These are phyloP conservation scores for Nemania serpens DNA, from an alignment of 2,329 filamentous ascomycete species.

Conservation along the genomic window DNA sequence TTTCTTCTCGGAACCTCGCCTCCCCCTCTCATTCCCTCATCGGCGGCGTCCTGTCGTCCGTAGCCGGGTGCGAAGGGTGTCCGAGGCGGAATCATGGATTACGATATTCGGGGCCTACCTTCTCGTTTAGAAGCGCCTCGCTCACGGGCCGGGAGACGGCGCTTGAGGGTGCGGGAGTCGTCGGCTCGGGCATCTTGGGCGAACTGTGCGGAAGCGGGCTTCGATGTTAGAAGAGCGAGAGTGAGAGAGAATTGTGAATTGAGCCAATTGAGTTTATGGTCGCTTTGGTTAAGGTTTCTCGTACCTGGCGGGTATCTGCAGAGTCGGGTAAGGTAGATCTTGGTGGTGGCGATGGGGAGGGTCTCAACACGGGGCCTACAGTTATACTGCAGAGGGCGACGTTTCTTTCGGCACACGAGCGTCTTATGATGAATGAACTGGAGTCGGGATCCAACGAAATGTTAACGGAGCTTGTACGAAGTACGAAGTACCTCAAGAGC, in stretches of 20 bases:
- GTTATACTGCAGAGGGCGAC: too few relatives aligned
- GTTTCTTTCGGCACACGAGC: conserved; percentile 22
- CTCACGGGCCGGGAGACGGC: conserved; percentile 84
- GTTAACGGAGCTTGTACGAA: conserved; percentile 25
- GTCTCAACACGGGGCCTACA: too few relatives aligned
- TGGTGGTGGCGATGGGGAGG: conserved; percentile 28
- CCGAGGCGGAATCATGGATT: background rate
- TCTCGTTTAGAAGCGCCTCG: conserved; percentile 97
- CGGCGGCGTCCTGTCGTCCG: conserved; percentile 25
- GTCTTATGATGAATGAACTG: conserved; percentile 4
- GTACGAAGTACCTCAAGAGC: too few relatives aligned
- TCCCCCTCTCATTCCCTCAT: background rate
- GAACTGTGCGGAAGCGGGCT: conserved; percentile 20
- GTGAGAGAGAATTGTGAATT: too few relatives aligned
- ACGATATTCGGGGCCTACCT: conserved; percentile 64
- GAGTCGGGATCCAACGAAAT: conserved; percentile 25
- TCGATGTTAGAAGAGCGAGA: conserved; percentile 8
- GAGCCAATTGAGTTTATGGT: conserved; percentile 25
- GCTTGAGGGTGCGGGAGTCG: conserved; percentile 61
- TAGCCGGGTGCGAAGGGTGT: background rate
- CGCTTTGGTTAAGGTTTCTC: conserved; percentile 11
- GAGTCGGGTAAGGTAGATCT: background rate
- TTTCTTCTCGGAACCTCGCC: background rate
- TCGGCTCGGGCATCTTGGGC: conserved; percentile 57
- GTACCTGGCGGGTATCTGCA: conserved; percentile 22